Percentiles rank a stretch among this genome's conserved stretches.
phyloP scores from a whole-genome alignment of 768 basidiomycete species.

The Termitomyces sp. region DNA sequence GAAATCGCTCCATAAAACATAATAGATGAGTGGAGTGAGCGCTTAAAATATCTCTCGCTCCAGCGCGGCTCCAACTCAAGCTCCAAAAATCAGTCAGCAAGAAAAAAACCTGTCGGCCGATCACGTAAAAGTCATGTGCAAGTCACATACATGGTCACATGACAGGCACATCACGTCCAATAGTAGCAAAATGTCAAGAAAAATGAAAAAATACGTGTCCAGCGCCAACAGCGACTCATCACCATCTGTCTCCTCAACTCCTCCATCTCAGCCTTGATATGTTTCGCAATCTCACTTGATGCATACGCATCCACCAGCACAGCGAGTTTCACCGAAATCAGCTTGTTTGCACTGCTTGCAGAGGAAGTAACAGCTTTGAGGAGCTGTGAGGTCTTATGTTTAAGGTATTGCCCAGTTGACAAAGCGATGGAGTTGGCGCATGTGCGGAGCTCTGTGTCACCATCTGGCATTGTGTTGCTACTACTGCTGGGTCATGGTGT shows the following conservation, averaged over 20 bases:
- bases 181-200: no score
- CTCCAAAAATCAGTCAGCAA: no score
- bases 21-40: no score
- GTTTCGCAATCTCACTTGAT: constrained; percentile 60
- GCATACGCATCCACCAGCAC: constrained; percentile 74
- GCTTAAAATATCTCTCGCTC: no score
- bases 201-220: no score
- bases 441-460: constrained; percentile 54
- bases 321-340: constrained; percentile 58
- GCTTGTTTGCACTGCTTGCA: constrained; percentile 23
- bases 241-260: constrained; percentile 39
- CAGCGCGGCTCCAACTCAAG: no score
- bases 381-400: constrained; percentile 72
- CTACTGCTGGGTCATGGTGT: constrained; percentile 33
- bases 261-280: constrained; percentile 62
- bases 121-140: no score
- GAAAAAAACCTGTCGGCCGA: no score
- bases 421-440: constrained; percentile 41
- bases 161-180: no score
- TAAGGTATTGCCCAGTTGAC: constrained; percentile 54
- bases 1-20: no score
- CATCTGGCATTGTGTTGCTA: constrained; percentile 24
- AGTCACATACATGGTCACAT: no score
- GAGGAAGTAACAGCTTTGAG: constrained; percentile 54
- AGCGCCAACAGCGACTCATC: no score